A percentile compares a stretch with the other conserved stretches of the same genome.
These are phyloP conservation scores for Aspergillus incahuasiensis DNA, from an alignment of 495 filamentous ascomycete genomes.

Conservation along the genomic window DNA sequence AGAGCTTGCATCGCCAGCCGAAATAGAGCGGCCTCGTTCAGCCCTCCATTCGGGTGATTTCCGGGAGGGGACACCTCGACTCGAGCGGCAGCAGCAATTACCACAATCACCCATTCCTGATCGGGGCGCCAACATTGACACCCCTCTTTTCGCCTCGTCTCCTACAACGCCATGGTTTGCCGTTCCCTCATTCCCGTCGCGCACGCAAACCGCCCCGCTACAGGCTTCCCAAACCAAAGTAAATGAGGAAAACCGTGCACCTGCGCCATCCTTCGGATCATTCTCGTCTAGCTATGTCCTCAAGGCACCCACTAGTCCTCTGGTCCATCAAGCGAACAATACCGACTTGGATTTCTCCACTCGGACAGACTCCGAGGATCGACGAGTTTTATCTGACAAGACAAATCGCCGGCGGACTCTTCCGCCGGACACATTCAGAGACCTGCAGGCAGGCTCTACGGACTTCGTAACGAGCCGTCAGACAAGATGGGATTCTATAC, in stretches of 20 bases:
- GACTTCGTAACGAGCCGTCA: slow-evolving; percentile 16
- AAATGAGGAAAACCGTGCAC: slow-evolving; percentile 24
- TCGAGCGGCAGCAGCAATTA: slow-evolving; percentile 19
- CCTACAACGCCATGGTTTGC: slow-evolving; percentile 49
- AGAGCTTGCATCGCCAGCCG: slow-evolving; percentile 36
- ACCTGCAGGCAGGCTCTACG: slow-evolving; percentile 36
- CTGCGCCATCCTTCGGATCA: slow-evolving; percentile 65
- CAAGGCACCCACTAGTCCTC: slow-evolving; percentile 84
- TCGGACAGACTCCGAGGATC: slow-evolving; percentile 26
- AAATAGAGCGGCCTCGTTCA: slow-evolving; percentile 79
- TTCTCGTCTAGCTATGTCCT: slow-evolving; percentile 81
- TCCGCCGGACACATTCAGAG: slow-evolving; percentile 51
- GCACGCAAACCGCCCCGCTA: slow-evolving; percentile 13
- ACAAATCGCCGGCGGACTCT: slow-evolving; percentile 56
- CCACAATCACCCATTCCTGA: slow-evolving; percentile 20
- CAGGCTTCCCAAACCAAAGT: slow-evolving; percentile 17
- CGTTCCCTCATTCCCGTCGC: slow-evolving; percentile 23
- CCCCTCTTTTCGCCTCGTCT: slow-evolving; percentile 34
- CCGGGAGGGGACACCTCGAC: slow-evolving; percentile 50
- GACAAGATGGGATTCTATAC: slow-evolving; percentile 42
- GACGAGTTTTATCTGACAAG: slow-evolving; percentile 38
- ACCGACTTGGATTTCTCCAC: slow-evolving; percentile 70
- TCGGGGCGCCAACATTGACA: slow-evolving; percentile 15
- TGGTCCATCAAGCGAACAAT: slow-evolving; percentile 86
- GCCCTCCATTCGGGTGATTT: slow-evolving; percentile 90